phyloP scores from a whole-genome alignment of 2,329 filamentous ascomycete genomes.

The Aureobasidium musti region DNA sequence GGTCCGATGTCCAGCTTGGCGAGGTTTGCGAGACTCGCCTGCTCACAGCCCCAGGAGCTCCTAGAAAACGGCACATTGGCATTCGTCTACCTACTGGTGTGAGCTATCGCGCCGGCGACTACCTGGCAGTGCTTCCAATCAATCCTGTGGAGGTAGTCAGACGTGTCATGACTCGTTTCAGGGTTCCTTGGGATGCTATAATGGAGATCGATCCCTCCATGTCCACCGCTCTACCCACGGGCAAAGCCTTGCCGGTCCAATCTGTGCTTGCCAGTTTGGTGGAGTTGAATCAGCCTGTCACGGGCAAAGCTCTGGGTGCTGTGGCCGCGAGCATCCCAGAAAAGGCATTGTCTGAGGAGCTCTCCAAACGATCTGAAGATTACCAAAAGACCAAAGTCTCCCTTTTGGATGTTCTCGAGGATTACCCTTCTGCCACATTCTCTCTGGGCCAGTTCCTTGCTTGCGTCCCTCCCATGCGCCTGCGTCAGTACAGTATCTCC shows the following conservation, averaged over 20 bases:
- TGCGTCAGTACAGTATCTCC: neutral
- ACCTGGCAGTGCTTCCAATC: neutral
- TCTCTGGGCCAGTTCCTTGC: neutral
- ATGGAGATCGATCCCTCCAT: neutral
- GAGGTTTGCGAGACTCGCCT: neutral
- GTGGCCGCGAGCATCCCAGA: constrained; percentile 49
- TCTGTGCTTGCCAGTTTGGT: neutral
- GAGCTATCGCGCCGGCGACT: neutral
- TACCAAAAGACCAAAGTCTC: neutral
- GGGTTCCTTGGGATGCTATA: neutral
- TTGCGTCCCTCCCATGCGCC: neutral
- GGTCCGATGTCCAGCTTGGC: neutral
- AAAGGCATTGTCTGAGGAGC: neutral
- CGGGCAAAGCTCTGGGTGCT: constrained; percentile 33
- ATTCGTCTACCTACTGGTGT: neutral
- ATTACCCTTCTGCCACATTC: neutral
- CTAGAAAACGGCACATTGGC: neutral
- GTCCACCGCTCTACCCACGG: neutral
- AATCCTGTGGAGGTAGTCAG: neutral
- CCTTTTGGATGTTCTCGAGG: neutral
- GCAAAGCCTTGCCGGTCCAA: neutral
- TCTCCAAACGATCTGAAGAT: too few relatives aligned
- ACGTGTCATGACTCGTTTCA: neutral
- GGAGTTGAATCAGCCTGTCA: neutral
- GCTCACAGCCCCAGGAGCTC: neutral